These are phyloP conservation scores for Aspergillus aculeatus DNA, from an alignment of 2,329 filamentous ascomycete species.

Conservation along the genomic window DNA sequence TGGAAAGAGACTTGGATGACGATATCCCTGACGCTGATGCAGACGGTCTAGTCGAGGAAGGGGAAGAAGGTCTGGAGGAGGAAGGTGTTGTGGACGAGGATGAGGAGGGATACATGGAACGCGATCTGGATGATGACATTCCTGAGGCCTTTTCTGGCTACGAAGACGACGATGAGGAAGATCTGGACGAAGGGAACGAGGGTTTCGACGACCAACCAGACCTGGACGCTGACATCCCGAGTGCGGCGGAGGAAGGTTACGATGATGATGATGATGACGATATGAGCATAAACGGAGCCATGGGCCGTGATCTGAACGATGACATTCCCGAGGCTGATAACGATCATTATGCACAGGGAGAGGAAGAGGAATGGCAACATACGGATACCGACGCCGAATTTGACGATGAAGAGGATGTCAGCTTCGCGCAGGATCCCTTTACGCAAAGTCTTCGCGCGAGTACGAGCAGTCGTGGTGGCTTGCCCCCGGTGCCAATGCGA, in stretches of 20 bases:
- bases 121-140: constrained; percentile 71
- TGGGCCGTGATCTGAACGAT: constrained; percentile 61
- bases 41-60: constrained; percentile 42
- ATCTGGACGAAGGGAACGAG: constrained; percentile 41
- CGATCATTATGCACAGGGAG: constrained; percentile 46
- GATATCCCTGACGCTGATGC: constrained; percentile 58
- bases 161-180: constrained; percentile 41
- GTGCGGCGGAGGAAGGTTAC: constrained; percentile 43
- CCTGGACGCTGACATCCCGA: constrained; percentile 61
- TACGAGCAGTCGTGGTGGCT: constrained; percentile 33
- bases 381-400: constrained; percentile 71
- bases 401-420: constrained; percentile 42
- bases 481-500: constrained; percentile 29
- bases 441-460: constrained; percentile 33
- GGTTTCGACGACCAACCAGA: constrained; percentile 48
- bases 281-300: constrained; percentile 53
- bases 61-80: constrained; percentile 48
- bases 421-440: constrained; percentile 26
- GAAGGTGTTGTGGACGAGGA: constrained; percentile 56
- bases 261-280: constrained; percentile 38
- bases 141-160: constrained; percentile 58
- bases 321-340: constrained; percentile 48
- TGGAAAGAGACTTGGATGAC: constrained; percentile 56
- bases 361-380: constrained; percentile 67
- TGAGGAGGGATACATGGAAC: constrained; percentile 48